Evolutionary conservation across 805 yeast species (phyloP).

Genomic region (Kluyveromyces lactis): DNA sequence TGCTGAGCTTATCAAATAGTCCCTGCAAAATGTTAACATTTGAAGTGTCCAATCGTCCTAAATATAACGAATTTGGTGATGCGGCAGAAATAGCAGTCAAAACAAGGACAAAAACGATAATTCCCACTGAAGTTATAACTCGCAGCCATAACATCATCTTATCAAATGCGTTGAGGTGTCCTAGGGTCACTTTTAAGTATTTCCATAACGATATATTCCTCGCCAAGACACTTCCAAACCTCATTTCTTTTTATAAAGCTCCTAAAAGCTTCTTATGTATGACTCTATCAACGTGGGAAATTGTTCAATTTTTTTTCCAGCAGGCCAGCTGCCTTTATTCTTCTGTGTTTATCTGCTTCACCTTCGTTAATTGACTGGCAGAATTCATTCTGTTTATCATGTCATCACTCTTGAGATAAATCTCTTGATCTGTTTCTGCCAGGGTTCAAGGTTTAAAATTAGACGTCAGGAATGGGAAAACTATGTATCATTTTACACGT

Average conservation of each 20-base stretch:
- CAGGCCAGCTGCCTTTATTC: not conserved
- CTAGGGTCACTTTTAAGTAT: constrained; percentile 2
- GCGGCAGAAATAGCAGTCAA: constrained; percentile 16
- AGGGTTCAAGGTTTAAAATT: too few relatives aligned
- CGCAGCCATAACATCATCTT: constrained; percentile 16
- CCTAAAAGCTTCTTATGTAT: not conserved
- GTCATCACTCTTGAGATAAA: too few relatives aligned
- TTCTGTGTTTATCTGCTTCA: too few relatives aligned
- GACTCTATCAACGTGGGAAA: not conserved
- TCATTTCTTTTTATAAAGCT: not conserved
- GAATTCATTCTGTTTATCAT: too few relatives aligned
- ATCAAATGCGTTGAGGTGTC: constrained; percentile 19
- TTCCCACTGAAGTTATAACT: constrained; percentile 14
- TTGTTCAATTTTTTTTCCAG: not conserved
- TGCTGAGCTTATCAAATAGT: constrained; percentile 16
- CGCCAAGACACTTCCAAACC: not conserved
- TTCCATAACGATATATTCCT: not conserved
- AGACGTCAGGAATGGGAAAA: too few relatives aligned
- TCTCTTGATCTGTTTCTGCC: too few relatives aligned
- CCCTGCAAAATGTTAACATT: constrained; percentile 21
- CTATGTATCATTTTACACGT: too few relatives aligned
- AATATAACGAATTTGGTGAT: constrained; percentile 14
- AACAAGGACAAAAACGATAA: constrained; percentile 15
- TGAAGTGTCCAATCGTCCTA: constrained; percentile 20
- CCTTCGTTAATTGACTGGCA: too few relatives aligned